Percentiles rank a stretch among this genome's conserved stretches.
These are phyloP conservation scores for Tubosaeta brunneosetosa DNA, from an alignment of 768 basidiomycete species.

Conservation along the genomic window DNA sequence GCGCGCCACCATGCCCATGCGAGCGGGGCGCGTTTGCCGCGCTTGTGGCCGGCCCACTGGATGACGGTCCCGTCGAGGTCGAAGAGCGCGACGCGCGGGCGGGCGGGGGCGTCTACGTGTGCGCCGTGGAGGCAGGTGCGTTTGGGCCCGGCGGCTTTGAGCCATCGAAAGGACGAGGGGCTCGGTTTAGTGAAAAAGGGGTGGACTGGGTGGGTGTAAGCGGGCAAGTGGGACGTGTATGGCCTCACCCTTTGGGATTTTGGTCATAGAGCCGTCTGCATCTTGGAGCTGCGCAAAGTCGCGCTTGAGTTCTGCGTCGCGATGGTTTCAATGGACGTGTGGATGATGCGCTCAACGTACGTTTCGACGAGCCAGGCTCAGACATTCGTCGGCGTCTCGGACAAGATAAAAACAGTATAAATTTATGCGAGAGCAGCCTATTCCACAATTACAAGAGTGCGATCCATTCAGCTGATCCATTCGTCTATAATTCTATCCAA, in stretches of 20 bases:
- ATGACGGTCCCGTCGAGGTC: constrained; percentile 90
- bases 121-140: constrained; percentile 34
- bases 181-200: constrained; percentile 37
- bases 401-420: constrained; percentile 18
- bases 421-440: constrained; percentile 8
- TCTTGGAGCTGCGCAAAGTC: constrained; percentile 11
- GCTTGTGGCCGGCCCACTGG: constrained; percentile 34
- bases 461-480: background rate
- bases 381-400: constrained; percentile 5
- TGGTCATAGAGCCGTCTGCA: constrained; percentile 17
- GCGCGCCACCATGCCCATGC: constrained; percentile 68
- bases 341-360: constrained; percentile 10
- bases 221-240: background rate
- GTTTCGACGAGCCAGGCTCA: constrained; percentile 12
- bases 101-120: constrained; percentile 31
- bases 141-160: constrained; percentile 33
- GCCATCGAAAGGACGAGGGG: constrained; percentile 25
- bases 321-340: background rate
- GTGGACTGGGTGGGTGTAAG: constrained; percentile 29
- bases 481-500: constrained; percentile 12
- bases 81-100: constrained; percentile 67
- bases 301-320: constrained; percentile 17
- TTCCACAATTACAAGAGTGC: constrained; percentile 12
- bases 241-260: constrained; percentile 26
- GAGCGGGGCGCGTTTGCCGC: constrained; percentile 32